These are phyloP conservation scores for Fusarium siculi DNA, from an alignment of 2,329 filamentous ascomycete species.

Conservation along the genomic window DNA sequence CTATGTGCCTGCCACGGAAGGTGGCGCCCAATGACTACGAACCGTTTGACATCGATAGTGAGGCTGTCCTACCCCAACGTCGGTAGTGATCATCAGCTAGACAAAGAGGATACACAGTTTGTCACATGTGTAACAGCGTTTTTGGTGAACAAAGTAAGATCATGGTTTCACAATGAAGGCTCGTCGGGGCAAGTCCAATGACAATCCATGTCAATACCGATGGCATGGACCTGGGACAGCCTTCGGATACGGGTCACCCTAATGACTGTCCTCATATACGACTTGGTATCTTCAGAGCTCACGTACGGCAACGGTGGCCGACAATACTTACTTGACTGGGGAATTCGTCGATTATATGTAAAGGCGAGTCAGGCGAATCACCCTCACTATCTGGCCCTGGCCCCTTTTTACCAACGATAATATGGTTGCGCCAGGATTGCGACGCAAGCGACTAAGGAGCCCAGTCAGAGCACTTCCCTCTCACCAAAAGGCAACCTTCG, in stretches of 20 bases:
- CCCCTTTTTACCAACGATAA: not conserved
- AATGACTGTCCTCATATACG: slow-evolving; percentile 12
- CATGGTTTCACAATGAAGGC: slow-evolving; percentile 23
- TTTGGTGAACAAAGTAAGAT: slow-evolving; percentile 15
- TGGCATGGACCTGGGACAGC: slow-evolving; percentile 46
- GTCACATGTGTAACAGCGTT: slow-evolving; percentile 27
- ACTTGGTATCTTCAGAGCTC: slow-evolving; percentile 14
- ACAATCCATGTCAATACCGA: slow-evolving; percentile 41
- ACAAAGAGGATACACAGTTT: slow-evolving; percentile 10
- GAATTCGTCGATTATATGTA: slow-evolving; percentile 11
- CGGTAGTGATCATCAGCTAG: slow-evolving; percentile 17
- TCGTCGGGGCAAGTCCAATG: slow-evolving; percentile 23
- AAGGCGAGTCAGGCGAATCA: slow-evolving; percentile 1
- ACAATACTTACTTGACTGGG: not conserved
- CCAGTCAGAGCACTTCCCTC: slow-evolving; percentile 23
- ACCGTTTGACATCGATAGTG: slow-evolving; percentile 22
- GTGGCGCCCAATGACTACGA: slow-evolving; percentile 17
- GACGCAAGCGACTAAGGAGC: slow-evolving; percentile 13
- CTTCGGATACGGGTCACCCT: slow-evolving; percentile 22
- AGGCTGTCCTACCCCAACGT: slow-evolving; percentile 23
- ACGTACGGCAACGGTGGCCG: not conserved
- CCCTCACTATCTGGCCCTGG: slow-evolving; percentile 9
- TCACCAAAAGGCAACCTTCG: slow-evolving; percentile 24
- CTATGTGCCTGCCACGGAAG: slow-evolving; percentile 5
- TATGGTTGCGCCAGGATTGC: slow-evolving; percentile 18